These are phyloP conservation scores for Tolypocladium guangdongense DNA, from an alignment of 2,329 filamentous ascomycete genomes.

Conservation along the genomic window DNA sequence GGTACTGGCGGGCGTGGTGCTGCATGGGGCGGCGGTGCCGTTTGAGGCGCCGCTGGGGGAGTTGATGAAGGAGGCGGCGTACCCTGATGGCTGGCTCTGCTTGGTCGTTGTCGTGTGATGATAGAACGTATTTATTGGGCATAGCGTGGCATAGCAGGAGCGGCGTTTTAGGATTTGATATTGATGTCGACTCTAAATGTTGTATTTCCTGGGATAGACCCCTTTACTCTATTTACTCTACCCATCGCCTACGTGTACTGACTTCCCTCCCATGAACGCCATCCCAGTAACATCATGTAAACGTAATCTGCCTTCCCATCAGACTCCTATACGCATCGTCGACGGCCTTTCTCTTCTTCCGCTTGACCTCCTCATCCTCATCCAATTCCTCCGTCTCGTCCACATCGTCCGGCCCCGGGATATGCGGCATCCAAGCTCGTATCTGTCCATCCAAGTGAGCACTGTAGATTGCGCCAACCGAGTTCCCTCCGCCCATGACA, in stretches of 20 bases:
- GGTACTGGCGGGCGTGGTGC: slow-evolving; percentile 69
- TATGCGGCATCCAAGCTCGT: slow-evolving; percentile 59
- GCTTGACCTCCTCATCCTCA: slow-evolving; percentile 33
- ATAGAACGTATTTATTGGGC: slow-evolving; percentile 1
- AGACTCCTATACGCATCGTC: slow-evolving; percentile 72
- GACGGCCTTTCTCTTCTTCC: slow-evolving; percentile 63
- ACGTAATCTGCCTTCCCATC: slow-evolving; percentile 61
- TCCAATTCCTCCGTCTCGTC: slow-evolving; percentile 32
- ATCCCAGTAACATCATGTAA: slow-evolving; percentile 22
- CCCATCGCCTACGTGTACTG: not conserved
- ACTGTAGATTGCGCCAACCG: slow-evolving; percentile 56
- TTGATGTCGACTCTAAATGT: not conserved
- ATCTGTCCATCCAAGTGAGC: slow-evolving; percentile 79
- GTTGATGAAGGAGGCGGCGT: slow-evolving; percentile 69
- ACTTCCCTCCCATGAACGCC: not conserved
- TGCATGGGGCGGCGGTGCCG: slow-evolving; percentile 79
- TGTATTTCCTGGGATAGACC: not conserved
- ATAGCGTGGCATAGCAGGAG: not conserved
- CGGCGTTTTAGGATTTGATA: not conserved
- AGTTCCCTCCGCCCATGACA: slow-evolving; percentile 47
- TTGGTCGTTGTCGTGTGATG: slow-evolving; percentile 65
- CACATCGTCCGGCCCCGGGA: slow-evolving; percentile 39
- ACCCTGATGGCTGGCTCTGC: slow-evolving; percentile 87
- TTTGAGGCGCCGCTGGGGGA: slow-evolving; percentile 73
- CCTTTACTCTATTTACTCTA: too few species aligned